Evolutionary conservation across 2,329 filamentous ascomycete genomes (phyloP), one percentile per base, ranked within the genome.

Genomic region (Parascedosporium putredinis): DNA sequence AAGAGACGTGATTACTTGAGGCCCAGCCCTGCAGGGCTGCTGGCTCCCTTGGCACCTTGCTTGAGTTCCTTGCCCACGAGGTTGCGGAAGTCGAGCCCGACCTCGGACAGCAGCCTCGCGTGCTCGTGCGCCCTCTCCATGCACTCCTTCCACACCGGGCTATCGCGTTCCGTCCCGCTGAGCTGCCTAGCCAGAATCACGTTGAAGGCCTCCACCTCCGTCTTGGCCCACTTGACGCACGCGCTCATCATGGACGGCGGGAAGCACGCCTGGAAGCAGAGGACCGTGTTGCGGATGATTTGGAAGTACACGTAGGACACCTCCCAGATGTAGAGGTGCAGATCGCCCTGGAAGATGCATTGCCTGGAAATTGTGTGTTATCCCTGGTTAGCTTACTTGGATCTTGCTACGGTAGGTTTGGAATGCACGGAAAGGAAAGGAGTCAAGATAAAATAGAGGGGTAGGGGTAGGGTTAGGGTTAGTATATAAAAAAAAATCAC

Each of bases 141-240:
- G 66, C 93, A 97, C 59, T 86, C 78, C 49, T 77, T 78, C 87
- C 88, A 96, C 1, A 87, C 76, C 42, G 80, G 75, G 12, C 84
- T 84, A n/a, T 78, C 82, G 46, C 74, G 76, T 53, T 94, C 84
- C 2, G 93, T 86, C 61, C 86, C 89, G 67, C 88, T 94, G 53
- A 98, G 71, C 67, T 97, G 93, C 52, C 91, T 75, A 31, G 77
- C 80, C 33, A 98, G 72, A 47, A 93, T 81, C 43, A 75, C 75
- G 59, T 96, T 97, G 72, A 97, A 97, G 2, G 82, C 82, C 58
- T 96, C 90, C 1, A 97, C 81, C 62, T 95, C 83, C 58, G 93
- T 85, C 66, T 96, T 97, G n/a, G 89, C 90, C 93, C 93, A 98
- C 62, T 91, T 94, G 59, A 98, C 91, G 58, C 89, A 95, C 0